Evolutionary conservation across 192 early-diverging fungal genomes (phyloP), one percentile per base, ranked within the genome.

Genomic region (Chytriomyces confervae): DNA sequence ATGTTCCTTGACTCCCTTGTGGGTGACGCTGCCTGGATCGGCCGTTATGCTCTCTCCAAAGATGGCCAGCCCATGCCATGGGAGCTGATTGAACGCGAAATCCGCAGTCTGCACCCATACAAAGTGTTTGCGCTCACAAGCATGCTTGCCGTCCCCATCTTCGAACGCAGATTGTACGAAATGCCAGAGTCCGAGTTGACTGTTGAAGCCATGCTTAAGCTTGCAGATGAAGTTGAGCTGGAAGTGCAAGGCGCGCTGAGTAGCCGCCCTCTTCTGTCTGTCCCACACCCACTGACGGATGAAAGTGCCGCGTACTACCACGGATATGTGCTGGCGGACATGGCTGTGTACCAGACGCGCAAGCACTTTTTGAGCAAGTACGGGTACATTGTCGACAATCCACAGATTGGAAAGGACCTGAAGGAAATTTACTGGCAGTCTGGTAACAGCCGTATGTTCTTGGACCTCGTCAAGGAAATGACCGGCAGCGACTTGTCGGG

Each of bases 1-100:
- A 82, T 82, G 81, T 82, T 82, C 62, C 50, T 82, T 43, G 81
- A 82, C 74, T 76, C 73, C 16, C 62, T 82, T 16, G 81, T 82
- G 9, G 62, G 75, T 8, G 81, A 82, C 71, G 81, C 76, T 0
- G 73, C 72, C 51, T 82, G 81, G 81, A 29, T 82, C 60, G 81
- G 60, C 24, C 72, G 81, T 29, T 82, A 82, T 66, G 81, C 81
- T 47, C 47, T 70, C 20, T 43, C 18, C 70, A 69, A 76, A 20
- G 57, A 79, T 10, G 81, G 81, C 48, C 47, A 75, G 36, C 72
- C 76, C 43, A 82, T 82, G n/a, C 81, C 81, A 9, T 82, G 81
- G 81, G 81, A 72, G 16, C 50, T 82, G 65, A 68, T 82, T 63
- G 81, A 82, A 60, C 51, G 70, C 24, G 75, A 79, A 47, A 82